These are phyloP conservation scores for Juncus effusus DNA, from an alignment of 176 grass and related monocot genomes.

Conservation along the genomic window DNA sequence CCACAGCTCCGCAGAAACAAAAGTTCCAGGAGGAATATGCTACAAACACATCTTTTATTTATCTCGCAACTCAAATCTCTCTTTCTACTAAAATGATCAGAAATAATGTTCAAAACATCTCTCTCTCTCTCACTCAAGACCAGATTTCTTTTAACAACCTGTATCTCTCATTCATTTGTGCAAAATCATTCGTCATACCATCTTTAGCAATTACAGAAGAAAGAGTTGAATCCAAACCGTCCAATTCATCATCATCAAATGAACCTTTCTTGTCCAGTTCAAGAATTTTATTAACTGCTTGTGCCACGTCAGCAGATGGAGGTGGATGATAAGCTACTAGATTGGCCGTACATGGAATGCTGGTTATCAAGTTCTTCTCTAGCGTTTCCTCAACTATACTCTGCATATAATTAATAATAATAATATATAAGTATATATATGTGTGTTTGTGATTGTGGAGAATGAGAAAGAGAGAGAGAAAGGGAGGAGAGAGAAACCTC, in stretches of 20 bases:
- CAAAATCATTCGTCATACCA: conserved; percentile 34
- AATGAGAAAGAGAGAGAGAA: conserved; percentile 14
- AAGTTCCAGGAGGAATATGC: background rate
- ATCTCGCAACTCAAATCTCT: conserved; percentile 5
- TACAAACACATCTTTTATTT: conserved; percentile 24
- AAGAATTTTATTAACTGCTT: conserved; percentile 1
- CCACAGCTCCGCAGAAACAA: background rate
- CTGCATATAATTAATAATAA: conserved; percentile 34
- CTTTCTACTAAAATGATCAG: conserved; percentile 23
- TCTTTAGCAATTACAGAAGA: conserved; percentile 46
- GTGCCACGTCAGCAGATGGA: conserved; percentile 36
- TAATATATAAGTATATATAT: background rate
- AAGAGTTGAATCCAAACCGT: conserved; percentile 58
- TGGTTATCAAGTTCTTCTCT: conserved; percentile 15
- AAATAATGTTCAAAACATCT: background rate
- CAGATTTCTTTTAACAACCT: conserved; percentile 74
- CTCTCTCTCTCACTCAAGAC: conserved; percentile 30
- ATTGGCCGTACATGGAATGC: conserved; percentile 50
- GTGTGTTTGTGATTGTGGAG: background rate
- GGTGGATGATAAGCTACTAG: conserved; percentile 39
- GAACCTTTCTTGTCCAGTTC: conserved; percentile 61
- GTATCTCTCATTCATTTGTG: conserved; percentile 48
- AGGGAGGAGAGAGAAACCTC: conserved; percentile 54
- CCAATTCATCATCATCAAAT: conserved; percentile 64
- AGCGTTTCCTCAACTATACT: conserved; percentile 46